Evolutionary conservation across 1,284 basidiomycete species (phyloP).

Genomic region (Naganishia albida): DNA sequence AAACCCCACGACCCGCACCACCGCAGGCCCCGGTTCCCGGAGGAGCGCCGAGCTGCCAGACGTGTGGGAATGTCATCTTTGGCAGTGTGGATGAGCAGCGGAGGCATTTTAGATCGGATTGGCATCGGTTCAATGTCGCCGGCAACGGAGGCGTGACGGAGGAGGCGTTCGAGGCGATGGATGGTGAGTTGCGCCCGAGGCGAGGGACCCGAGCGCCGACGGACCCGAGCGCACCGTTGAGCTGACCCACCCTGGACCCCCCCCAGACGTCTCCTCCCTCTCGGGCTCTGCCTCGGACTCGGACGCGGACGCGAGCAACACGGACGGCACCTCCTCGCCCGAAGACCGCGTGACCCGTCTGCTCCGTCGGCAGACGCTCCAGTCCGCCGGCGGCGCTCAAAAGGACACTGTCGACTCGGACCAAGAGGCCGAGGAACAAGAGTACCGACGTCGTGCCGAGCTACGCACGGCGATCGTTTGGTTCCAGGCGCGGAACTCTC

Average conservation of each 20-base stretch:
- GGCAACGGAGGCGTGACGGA: conserved; percentile 69
- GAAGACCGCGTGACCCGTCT: conserved; percentile 60
- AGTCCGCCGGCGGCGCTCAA: conserved; percentile 1
- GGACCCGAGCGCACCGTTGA: neutral
- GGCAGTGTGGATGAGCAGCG: conserved; percentile 77
- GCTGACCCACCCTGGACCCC: neutral
- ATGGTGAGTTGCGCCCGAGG: conserved; percentile 66
- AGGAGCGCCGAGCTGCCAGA: conserved; percentile 62
- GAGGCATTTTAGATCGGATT: conserved; percentile 87
- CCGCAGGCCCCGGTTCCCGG: neutral
- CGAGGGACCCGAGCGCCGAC: too few species aligned
- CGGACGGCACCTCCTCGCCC: conserved; percentile 47
- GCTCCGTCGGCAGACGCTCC: conserved; percentile 62
- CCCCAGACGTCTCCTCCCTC: conserved; percentile 75
- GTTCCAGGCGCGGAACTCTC: conserved; percentile 61
- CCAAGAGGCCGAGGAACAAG: conserved; percentile 51
- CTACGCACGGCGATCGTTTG: conserved; percentile 79
- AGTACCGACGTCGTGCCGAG: conserved; percentile 50
- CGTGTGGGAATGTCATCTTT: conserved; percentile 73
- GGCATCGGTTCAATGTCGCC: conserved; percentile 91
- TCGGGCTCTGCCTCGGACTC: conserved; percentile 80
- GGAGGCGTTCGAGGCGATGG: conserved; percentile 70
- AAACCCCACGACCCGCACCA: neutral
- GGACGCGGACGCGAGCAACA: conserved; percentile 58
- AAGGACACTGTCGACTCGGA: conserved; percentile 39